Base-by-base conservation (phyloP, 2,329 filamentous ascomycete species). In the Didymella pinodella region DNA sequence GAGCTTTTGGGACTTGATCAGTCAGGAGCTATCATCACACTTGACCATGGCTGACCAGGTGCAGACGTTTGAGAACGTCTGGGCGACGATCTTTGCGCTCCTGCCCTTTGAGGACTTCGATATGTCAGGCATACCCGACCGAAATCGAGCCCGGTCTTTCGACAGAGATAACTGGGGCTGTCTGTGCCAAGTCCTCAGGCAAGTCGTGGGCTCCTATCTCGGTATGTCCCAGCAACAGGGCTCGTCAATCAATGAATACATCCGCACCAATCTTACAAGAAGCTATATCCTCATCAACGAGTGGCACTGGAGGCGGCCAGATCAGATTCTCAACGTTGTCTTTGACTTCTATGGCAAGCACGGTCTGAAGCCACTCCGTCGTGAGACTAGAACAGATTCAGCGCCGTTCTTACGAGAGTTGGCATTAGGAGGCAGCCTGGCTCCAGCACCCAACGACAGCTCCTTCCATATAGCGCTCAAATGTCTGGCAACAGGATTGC, bases 391-490 rank as follows among this genome's bases (percentile, higher is more conserved):
- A 44, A 78, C 74, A 51, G 82, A 81, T 10, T 87, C 86, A 2
- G 82, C 83, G 8, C 61, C 64, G 2, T 88, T 87, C 58, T 79
- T 88, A 18, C 80, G 85, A 51, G 66, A 81, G 41, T 77, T 86
- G 2, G 76, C 81, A 31, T 67, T 71, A 16, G 70, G 77, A 16
- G 81, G 81, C 8, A 72, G 67, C 1, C 64, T 87, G 16, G 77
- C 80, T 2, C 69, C 83, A 7, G 75, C 77, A 43, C 67, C 76
- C 0, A 79, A 79, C 11, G 86, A 88, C 57, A 78, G 77, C 20
- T 82, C 84, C 11, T 88, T 88, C 53, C 84, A 86, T 64, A 82
- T 87, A 5, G 82, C 87, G 57, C 74, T 88, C 36, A 88, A 88
- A 69, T 81, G 83, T 44, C 75, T 87, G 20, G 83, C 78, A 16